Evolutionary conservation across 2,329 filamentous ascomycete species (phyloP).

Genomic region (Domatiomyces catenatus): DNA sequence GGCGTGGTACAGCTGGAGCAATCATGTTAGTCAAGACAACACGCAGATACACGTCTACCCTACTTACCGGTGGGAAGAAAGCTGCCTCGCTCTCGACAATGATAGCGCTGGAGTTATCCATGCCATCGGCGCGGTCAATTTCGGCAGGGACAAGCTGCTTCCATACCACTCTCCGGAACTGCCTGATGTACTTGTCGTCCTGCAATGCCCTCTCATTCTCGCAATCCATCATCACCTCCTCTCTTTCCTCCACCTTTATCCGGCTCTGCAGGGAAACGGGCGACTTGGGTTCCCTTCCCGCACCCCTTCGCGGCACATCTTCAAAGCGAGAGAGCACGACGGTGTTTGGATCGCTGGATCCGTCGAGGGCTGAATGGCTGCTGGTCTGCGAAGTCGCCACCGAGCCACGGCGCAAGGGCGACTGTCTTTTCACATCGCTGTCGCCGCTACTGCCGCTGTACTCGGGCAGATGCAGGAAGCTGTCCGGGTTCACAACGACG

Average conservation of each 20-base stretch:
- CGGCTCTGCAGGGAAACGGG: conserved; percentile 21
- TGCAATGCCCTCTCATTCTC: conserved; percentile 9
- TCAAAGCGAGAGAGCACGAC: conserved; percentile 38
- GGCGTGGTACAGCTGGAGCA: conserved; percentile 37
- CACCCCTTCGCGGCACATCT: conserved; percentile 25
- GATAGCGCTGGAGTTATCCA: conserved; percentile 23
- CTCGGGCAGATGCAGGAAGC: conserved; percentile 38
- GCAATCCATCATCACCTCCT: conserved; percentile 6
- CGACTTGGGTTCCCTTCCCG: conserved; percentile 20
- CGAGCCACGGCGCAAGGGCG: conserved; percentile 16
- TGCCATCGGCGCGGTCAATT: conserved; percentile 13
- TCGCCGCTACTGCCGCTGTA: conserved; percentile 25
- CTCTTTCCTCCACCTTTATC: conserved; percentile 10
- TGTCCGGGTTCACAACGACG: conserved; percentile 39
- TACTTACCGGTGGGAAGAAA: conserved; percentile 37
- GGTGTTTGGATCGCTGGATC: conserved; percentile 30
- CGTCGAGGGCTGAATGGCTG: conserved; percentile 17
- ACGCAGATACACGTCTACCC: no score
- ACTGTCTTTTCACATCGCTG: conserved; percentile 18
- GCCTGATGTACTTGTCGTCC: conserved; percentile 23
- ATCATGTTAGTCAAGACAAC: conserved; percentile 6
- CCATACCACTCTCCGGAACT: conserved; percentile 29
- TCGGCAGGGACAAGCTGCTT: conserved; percentile 25
- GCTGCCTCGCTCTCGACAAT: conserved; percentile 34
- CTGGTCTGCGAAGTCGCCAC: conserved; percentile 19